Conservation (phyloP, 768 basidiomycete species). For the Leucocoprinus sp. region DNA sequence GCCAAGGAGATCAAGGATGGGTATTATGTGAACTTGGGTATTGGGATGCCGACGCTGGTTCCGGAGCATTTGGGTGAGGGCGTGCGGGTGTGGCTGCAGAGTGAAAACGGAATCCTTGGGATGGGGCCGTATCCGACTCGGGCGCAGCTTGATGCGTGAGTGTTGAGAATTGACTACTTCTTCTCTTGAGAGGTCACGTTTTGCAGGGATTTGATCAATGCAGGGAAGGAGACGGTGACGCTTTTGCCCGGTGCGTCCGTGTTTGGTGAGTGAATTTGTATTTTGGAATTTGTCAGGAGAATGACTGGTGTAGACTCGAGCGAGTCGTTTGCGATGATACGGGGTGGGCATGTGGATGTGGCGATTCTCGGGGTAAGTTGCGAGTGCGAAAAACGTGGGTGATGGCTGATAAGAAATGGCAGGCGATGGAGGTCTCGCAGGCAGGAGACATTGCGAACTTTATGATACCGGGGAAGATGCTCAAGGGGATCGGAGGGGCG, state of each 20-base stretch:
- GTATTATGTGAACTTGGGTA: conserved; percentile 82
- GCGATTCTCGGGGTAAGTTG: conserved; percentile 80
- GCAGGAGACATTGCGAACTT: conserved; percentile 95
- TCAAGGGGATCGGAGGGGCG: conserved; percentile 91
- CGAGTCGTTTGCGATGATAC: conserved; percentile 97
- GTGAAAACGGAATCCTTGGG: conserved; percentile 85
- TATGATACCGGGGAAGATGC: conserved; percentile 94
- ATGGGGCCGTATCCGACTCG: conserved; percentile 87
- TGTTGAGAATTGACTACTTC: too few relatives aligned
- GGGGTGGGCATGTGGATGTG: conserved; percentile 91
- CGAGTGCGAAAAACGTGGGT: conserved; percentile 1
- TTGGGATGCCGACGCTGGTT: conserved; percentile 87
- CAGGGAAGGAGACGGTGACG: conserved; percentile 92
- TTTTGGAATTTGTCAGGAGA: too few relatives aligned
- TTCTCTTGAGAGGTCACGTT: background rate
- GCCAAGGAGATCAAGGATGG: conserved; percentile 87
- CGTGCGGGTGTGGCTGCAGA: conserved; percentile 83
- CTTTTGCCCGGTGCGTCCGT: conserved; percentile 86
- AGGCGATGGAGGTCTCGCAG: conserved; percentile 95
- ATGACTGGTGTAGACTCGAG: conserved; percentile 81
- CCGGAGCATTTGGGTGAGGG: conserved; percentile 69
- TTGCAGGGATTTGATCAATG: conserved; percentile 81
- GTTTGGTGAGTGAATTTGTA: conserved; percentile 54
- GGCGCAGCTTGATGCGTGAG: conserved; percentile 74
- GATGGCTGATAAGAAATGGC: conserved; percentile 1